These are phyloP conservation scores for Diaporthe citri DNA, from an alignment of 2,329 filamentous ascomycete species.

Conservation along the genomic window DNA sequence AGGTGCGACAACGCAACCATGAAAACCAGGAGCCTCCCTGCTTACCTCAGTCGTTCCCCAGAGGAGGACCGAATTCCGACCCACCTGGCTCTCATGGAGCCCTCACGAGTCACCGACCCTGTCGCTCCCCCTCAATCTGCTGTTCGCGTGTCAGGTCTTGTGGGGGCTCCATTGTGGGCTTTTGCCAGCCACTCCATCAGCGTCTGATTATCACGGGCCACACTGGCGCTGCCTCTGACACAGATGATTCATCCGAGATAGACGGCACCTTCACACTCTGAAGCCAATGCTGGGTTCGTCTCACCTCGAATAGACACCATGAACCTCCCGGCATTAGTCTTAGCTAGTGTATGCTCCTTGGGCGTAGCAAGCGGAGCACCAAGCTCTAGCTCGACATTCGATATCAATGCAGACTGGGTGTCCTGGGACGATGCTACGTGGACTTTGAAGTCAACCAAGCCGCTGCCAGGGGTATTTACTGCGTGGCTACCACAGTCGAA, in stretches of 20 bases:
- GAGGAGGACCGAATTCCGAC: background rate
- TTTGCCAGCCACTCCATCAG: background rate
- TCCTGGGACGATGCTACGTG: slow-evolving; percentile 38
- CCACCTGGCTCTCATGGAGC: background rate
- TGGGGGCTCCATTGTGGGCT: slow-evolving; percentile 1
- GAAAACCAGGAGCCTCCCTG: background rate
- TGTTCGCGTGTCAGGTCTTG: slow-evolving; percentile 7
- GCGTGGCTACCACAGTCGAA: slow-evolving; percentile 38
- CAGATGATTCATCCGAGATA: background rate
- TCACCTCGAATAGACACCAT: slow-evolving; percentile 12
- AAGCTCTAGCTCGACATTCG: slow-evolving; percentile 30
- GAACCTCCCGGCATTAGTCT: slow-evolving; percentile 15
- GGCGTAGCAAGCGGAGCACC: slow-evolving; percentile 26
- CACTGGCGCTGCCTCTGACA: slow-evolving; percentile 3
- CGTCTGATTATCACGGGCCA: slow-evolving; percentile 8
- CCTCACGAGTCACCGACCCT: slow-evolving; percentile 29
- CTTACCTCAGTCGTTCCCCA: background rate
- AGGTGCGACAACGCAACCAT: background rate
- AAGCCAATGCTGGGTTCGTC: background rate
- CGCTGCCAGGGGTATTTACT: slow-evolving; percentile 37
- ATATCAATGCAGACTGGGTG: slow-evolving; percentile 38
- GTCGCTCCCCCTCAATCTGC: slow-evolving; percentile 9
- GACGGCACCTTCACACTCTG: slow-evolving; percentile 1
- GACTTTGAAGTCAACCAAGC: slow-evolving; percentile 38
- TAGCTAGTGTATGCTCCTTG: slow-evolving; percentile 17